phyloP scores from a whole-genome alignment of 164 flowering plant species.

The Nymphaea colorata region DNA sequence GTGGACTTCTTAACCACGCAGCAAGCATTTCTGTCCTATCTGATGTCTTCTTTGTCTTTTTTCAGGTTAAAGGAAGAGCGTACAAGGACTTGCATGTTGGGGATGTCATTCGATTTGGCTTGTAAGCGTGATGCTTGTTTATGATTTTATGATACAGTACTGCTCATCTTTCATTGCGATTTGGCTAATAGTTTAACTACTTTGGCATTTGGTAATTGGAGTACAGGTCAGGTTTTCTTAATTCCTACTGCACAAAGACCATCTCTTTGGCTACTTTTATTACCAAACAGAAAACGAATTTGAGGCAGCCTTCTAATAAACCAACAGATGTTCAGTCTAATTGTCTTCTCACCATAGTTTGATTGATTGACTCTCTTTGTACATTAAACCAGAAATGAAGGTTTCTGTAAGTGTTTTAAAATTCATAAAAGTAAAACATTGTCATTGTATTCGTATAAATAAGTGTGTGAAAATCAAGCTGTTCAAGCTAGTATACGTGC shows the following conservation, averaged over 20 bases:
- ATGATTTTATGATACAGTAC: neutral
- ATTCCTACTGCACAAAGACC: neutral
- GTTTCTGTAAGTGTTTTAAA: neutral
- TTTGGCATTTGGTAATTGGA: neutral
- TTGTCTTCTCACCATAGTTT: neutral
- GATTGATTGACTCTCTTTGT: neutral
- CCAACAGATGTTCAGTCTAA: neutral
- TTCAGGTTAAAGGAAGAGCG: constrained; percentile 59
- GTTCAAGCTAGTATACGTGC: neutral
- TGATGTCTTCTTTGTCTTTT: constrained; percentile 5
- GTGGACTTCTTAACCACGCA: too few species aligned
- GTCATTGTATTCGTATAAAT: too few species aligned
- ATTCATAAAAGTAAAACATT: neutral
- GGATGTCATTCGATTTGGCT: constrained; percentile 94
- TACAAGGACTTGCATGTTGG: constrained; percentile 87
- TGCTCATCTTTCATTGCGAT: neutral
- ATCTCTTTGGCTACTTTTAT: neutral
- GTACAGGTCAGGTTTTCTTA: neutral
- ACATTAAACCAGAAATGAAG: neutral
- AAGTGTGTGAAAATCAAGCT: neutral
- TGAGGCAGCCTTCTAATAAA: neutral
- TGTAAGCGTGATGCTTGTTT: constrained; percentile 35
- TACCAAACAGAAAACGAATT: neutral
- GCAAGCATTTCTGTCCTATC: neutral
- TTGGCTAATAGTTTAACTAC: neutral